Evolutionary conservation across 768 basidiomycete species (phyloP), one percentile per base, ranked within the genome.

Genomic region (Wakefieldia striispora): DNA sequence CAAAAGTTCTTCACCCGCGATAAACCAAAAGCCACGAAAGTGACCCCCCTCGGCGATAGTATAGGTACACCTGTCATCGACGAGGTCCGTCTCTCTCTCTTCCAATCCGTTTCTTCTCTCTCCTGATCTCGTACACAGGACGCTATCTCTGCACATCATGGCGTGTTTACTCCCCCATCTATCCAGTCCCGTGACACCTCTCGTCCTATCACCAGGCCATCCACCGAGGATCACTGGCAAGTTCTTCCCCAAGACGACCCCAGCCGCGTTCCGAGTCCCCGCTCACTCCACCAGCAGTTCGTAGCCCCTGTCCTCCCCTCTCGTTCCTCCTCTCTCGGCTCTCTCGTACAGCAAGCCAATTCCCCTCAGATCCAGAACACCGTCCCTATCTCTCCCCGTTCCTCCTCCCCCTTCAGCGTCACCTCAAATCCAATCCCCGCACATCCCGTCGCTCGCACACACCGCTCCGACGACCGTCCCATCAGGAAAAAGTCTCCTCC

Each of bases 1-100:
- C 64, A 65, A 57, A 83, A 77, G 69, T 66, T 86, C 37, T 84
- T 86, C 50, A 71, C 72, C 21, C 70, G 76, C 45, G 75, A 73
- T 62, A 83, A 80, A 58, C 55, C 61, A 47, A 80, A 75, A 62
- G 49, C 61, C 23, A 47, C 69, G 9, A 72, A 65, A 47, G 58
- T 64, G 19, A 64, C 51, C 17, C 63, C 53, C 40, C 60, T 45
- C 55, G 59, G 43, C 20, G 56, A 51, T 47, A 65, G 64, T 50
- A 56, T 42, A 37, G 61, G 56, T 34, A 51, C 50, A 0, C 52
- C 59, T 29, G 45, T 55, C 54, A 67, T 67, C n/a, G 66, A 69
- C 51, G 66, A 67, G 50, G 66, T 43, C 29, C 37, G 65, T 67
- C 6, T 17, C 3, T 6, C 11, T 39, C 24, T 17, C 24, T 3